Percentiles rank a stretch among this genome's conserved stretches.
These are phyloP conservation scores for Zopfochytrium polystomum DNA, from an alignment of 371 early-diverging fungal species.

Conservation along the genomic window DNA sequence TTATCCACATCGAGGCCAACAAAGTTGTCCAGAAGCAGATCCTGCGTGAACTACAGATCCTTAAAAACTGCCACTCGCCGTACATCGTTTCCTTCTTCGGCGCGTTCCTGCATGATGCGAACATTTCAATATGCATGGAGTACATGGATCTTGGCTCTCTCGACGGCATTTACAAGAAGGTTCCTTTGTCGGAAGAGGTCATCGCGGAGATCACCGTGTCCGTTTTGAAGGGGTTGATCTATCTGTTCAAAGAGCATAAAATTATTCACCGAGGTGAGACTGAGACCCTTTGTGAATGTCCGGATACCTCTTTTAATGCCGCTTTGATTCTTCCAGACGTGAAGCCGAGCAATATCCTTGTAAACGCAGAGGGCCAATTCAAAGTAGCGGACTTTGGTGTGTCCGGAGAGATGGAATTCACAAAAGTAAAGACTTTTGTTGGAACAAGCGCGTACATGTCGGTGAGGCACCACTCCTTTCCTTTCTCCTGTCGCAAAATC, in stretches of 20 bases:
- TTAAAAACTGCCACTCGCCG: constrained; percentile 84
- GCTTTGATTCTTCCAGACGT: constrained; percentile 33
- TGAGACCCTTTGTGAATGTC: not conserved
- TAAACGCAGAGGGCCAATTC: constrained; percentile 72
- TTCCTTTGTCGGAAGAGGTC: constrained; percentile 72
- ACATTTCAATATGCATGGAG: constrained; percentile 96
- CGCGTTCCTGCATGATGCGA: constrained; percentile 81
- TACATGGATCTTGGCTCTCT: constrained; percentile 86
- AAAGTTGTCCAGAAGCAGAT: constrained; percentile 87
- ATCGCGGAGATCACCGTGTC: constrained; percentile 71
- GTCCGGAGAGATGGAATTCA: constrained; percentile 82
- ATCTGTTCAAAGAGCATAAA: constrained; percentile 77
- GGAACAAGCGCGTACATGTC: constrained; percentile 96
- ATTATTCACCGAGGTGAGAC: constrained; percentile 85
- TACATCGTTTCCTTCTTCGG: constrained; percentile 94
- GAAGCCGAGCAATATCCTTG: constrained; percentile 53
- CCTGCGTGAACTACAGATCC: constrained; percentile 82
- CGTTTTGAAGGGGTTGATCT: constrained; percentile 55
- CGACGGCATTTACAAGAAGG: constrained; percentile 72
- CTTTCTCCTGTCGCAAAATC: not conserved
- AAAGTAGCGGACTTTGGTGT: constrained; percentile 97
- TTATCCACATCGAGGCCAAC: too few relatives aligned
- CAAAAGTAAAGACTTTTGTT: constrained; percentile 89
- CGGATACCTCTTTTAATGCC: not conserved
- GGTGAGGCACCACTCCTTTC: constrained; percentile 52